These are phyloP conservation scores for Raphanus hybrid DNA, from an alignment of 441 rosid species.

Conservation along the genomic window DNA sequence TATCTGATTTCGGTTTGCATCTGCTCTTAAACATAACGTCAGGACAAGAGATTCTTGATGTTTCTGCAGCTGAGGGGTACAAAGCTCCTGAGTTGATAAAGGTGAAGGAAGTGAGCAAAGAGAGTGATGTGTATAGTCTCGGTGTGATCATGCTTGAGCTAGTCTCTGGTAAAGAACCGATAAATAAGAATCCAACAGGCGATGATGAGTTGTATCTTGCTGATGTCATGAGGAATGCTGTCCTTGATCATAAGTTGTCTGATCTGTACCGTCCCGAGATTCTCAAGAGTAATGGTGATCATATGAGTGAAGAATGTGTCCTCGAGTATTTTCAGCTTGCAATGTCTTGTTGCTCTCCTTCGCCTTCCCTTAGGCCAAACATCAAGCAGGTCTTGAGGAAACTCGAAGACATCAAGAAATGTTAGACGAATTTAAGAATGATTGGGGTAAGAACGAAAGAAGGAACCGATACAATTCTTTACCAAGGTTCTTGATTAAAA, in stretches of 20 bases:
- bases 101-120: constrained; percentile 73
- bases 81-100: constrained; percentile 92
- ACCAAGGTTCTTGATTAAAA: constrained; percentile 42
- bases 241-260: constrained; percentile 61
- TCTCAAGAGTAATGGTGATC: constrained; percentile 41
- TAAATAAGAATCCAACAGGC: constrained; percentile 63
- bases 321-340: constrained; percentile 78
- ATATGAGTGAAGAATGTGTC: constrained; percentile 59
- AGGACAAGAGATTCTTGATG: constrained; percentile 83
- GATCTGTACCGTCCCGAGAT: constrained; percentile 75
- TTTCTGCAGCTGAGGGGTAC: constrained; percentile 73
- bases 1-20: constrained; percentile 79
- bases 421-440: not conserved
- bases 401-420: constrained; percentile 70
- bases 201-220: constrained; percentile 69
- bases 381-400: constrained; percentile 63
- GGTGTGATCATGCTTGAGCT: constrained; percentile 85
- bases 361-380: constrained; percentile 81
- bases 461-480: constrained; percentile 26
- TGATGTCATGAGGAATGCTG: constrained; percentile 63
- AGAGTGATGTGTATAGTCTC: constrained; percentile 73
- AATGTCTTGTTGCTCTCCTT: constrained; percentile 85
- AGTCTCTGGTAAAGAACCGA: constrained; percentile 73
- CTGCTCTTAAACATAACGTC: constrained; percentile 66
- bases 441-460: constrained; percentile 15